Evolutionary conservation across 129 eudicot genomes (phyloP), one percentile per base, ranked within the genome.

Genomic region (Silybum marianum): DNA sequence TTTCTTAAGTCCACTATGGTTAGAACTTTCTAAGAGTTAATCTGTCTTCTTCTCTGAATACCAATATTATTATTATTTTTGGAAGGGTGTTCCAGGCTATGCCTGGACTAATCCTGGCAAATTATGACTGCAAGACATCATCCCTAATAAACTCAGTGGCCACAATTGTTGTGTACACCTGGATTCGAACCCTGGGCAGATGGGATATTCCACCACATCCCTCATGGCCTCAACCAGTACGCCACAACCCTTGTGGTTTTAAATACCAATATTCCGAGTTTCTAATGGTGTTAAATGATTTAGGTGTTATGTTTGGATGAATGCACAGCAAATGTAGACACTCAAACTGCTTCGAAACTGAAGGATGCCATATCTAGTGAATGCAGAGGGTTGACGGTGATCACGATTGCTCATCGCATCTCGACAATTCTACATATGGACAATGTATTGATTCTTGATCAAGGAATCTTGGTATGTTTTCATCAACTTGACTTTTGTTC

Each of bases 321-420:
- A 84, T 95, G 98, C 84, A 95, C 99, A 14, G 99, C 99, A 78
- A 93, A 91, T 78, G 82, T 95, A 58, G 99, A 95, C 85, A 91
- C 93, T 76, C 90, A 80, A 87, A 95, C 98, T 30, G 93, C 97
- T 75, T 84, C 93, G 9, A 91, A 86, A 82, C 88, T 95, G 74
- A 93, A 95, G 85, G 85, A 79, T 23, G 95, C 91, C 21, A 89
- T 95, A 85, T 74, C 90, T 14, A 91, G 84, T 46, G 92, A 93
- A 87, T 89, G 99, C 86, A 85, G 88, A 83, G 94, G 93, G 82
- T 69, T 86, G 69, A 95, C 98, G 6, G 90, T 95, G 25, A 77
- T 95, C 88, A 95, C 98, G 25, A 95, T 95, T 78, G 97, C 99
- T 83, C 99, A 95, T 79, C 93, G 97, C 69, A 95, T 95, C 88